These are phyloP conservation scores for Capsicum chinense DNA, from an alignment of 257 asterid genomes.

Conservation along the genomic window DNA sequence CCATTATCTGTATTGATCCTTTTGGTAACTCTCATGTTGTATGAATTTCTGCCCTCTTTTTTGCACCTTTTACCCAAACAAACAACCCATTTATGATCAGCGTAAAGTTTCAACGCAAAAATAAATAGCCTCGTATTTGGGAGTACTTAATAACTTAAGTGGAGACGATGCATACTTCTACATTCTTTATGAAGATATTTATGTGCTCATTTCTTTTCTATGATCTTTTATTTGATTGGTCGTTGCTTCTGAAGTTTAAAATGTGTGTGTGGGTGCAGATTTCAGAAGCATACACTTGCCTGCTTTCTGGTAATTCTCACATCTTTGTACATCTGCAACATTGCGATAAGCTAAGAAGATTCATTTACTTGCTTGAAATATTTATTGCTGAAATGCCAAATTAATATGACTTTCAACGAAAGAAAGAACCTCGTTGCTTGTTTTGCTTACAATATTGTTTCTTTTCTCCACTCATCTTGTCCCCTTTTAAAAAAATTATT, in stretches of 20 bases:
- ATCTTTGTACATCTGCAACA: background rate
- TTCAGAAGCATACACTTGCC: slow-evolving; percentile 67
- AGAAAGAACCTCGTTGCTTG: slow-evolving; percentile 8
- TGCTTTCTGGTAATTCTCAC: slow-evolving; percentile 51
- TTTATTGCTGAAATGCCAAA: background rate
- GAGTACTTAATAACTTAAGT: no score
- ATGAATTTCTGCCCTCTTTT: background rate
- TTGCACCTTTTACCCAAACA: background rate
- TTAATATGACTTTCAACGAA: background rate
- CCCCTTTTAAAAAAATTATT: background rate
- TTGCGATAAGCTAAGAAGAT: background rate
- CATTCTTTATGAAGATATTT: slow-evolving; percentile 16
- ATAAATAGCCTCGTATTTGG: no score
- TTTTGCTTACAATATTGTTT: background rate
- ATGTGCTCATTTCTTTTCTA: background rate
- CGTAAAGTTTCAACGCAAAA: no score
- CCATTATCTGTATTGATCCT: background rate
- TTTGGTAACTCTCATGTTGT: background rate
- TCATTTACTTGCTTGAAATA: background rate
- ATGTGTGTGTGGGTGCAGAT: slow-evolving; percentile 46
- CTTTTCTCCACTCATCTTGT: background rate
- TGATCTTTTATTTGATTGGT: background rate
- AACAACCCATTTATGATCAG: no score
- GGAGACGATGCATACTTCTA: no score
- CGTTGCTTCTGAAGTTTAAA: slow-evolving; percentile 13